Percentiles rank a stretch among this genome's conserved stretches.
Evolutionary conservation across 768 basidiomycete genomes (phyloP).

Genomic region (Mycena pura): DNA sequence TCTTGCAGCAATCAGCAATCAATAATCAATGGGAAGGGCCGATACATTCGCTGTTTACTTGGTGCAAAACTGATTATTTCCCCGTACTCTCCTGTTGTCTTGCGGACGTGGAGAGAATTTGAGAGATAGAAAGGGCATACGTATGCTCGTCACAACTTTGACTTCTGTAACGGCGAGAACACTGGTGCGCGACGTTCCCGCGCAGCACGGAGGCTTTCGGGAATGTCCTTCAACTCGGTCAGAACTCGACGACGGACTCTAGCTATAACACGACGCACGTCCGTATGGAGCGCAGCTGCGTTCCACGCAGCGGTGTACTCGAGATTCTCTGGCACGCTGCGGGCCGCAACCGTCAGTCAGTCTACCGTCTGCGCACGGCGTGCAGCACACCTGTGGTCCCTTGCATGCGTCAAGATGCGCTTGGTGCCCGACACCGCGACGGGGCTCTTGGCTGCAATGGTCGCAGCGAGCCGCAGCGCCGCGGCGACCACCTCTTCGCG

Average conservation of each 20-base stretch:
- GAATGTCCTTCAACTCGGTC: background rate
- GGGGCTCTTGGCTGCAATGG: slow-evolving; percentile 79
- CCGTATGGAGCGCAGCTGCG: slow-evolving; percentile 47
- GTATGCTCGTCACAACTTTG: background rate
- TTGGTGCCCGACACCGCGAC: slow-evolving; percentile 82
- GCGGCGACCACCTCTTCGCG: slow-evolving; percentile 68
- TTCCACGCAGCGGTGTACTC: slow-evolving; percentile 55
- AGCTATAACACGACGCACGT: slow-evolving; percentile 32
- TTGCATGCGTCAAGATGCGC: slow-evolving; percentile 49
- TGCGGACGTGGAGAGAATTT: no score
- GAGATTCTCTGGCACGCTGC: slow-evolving; percentile 49
- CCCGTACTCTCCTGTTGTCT: no score
- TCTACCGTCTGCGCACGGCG: background rate
- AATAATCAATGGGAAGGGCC: no score
- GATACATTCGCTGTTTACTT: no score
- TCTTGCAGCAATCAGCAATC: no score
- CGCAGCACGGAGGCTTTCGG: background rate
- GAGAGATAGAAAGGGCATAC: no score
- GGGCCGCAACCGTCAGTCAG: background rate
- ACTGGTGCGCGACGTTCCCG: background rate
- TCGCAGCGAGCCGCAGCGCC: slow-evolving; percentile 66
- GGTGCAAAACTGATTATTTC: no score
- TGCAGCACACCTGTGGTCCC: slow-evolving; percentile 57
- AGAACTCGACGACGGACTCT: background rate
- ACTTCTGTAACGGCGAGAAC: background rate